Evolutionary conservation across 306 rosid species (phyloP), one percentile per base, ranked within the genome.

Genomic region (Vigna radiata): DNA sequence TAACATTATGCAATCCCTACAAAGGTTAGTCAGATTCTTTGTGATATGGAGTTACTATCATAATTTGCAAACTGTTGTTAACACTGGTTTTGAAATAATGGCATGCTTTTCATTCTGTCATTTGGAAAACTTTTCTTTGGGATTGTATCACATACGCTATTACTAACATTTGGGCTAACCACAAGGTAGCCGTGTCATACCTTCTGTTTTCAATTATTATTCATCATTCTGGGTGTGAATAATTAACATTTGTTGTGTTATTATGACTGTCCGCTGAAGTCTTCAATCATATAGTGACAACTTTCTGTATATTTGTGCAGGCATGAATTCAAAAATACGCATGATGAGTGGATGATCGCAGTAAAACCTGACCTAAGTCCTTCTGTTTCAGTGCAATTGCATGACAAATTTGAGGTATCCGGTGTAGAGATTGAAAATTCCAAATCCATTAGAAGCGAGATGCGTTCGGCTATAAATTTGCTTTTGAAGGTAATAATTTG

Each of bases 331-430:
- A 83, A 78, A 85, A 75, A 59, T 21, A 74, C 50, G 39, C 96
- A 96, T 31, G 86, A 73, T 68, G 91, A 89, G 75, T 96, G 99
- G 99, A 79, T 89, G 70, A 77, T 84, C 77, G 81, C 31, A 23
- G 93, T 88, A 74, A 91, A 93, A 75, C 97, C 98, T 55, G 89
- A 76, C 70, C 54, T 90, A 67, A 96, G 88, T 81, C 85, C 94
- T 70, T 81, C 86, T 60, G 69, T 87, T 77, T 71, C 89, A 31
- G 77, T 80, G 15, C 90, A 87, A 46, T 73, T 92, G 82, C 80
- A 85, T 68, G 89, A 81, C 52, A 87, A 82, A 44, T 66, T 64
- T 25, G 96, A 91, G 75, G 66, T 69, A 44, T 70, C 86, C 7
- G 93, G 88, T 76, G 53, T 18, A 48, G 96, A 86, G 75, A 79